Base-by-base conservation (phyloP, 306 rosid species). In the Macrotyloma uniflorum region DNA sequence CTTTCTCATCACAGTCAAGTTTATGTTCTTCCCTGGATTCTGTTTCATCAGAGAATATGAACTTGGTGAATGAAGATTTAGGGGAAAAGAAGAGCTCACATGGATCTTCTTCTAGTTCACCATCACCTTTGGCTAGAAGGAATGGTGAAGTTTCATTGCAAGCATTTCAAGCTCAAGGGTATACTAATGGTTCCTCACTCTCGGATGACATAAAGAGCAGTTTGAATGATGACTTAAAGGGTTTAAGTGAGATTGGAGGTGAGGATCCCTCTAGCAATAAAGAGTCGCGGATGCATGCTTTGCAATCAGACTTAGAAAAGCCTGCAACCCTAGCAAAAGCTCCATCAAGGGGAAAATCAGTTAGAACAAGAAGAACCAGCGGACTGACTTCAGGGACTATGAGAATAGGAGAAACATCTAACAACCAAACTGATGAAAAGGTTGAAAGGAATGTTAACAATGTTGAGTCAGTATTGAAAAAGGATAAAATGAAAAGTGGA, bases 351-450 rank as follows among this genome's bases (percentile, higher is more conserved):
- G 99, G 97, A 61, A 96, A 84, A 85, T 96, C 98, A 8, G 96
- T 96, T 19, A 86, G 99, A 86, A 96, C 97, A 22, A 80, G 96
- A 81, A 88, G 93, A 86, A 24, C 81, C 42, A 77, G 83, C 75
- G 80, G 82, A 78, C 53, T 75, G 69, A 26, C 76, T 70, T 72
- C 87, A 5, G 85, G 83, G 43, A 54, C 78, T n/a, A 58, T 42
- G 71, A 74, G 73, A 83, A 13, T 23, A 8, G 84, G 82, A 82
- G 94, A 82, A 74, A 49, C 18, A 51, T 28, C 70, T 45, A 75
- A 68, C 82, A 89, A 76, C 74, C 85, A 75, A 81, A 47, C 72
- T 58, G 84, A 84, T 66, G 86, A 80, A 30, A 86, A 82, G 82
- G 67, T 42, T 26, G 83, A 76, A 69, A 84, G 85, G 86, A 83